Percentiles rank a stretch among this genome's conserved stretches.
Conservation (phyloP, 345 rosid species). For the Boechera divaricarpa region DNA sequence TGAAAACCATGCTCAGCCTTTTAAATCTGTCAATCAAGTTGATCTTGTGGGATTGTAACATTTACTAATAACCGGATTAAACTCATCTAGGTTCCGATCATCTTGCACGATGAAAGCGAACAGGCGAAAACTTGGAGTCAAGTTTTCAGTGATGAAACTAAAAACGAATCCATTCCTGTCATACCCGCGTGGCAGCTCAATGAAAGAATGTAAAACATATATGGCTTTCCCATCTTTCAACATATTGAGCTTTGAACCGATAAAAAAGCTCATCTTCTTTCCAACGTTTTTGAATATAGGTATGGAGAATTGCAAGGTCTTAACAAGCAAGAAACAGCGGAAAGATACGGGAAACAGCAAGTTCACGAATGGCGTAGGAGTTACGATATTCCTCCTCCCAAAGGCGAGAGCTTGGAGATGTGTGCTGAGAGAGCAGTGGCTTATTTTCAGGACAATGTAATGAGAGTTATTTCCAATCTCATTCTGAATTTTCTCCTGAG, state of each 20-base stretch:
- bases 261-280: slow-evolving; percentile 8
- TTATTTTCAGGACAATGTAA: slow-evolving; percentile 44
- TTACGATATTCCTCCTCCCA: slow-evolving; percentile 92
- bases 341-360: slow-evolving; percentile 85
- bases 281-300: slow-evolving; percentile 48
- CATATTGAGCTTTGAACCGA: not conserved
- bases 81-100: slow-evolving; percentile 71
- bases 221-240: not conserved
- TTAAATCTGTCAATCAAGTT: not conserved
- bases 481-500: not conserved
- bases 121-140: slow-evolving; percentile 86
- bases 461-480: not conserved
- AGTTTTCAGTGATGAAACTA: slow-evolving; percentile 86
- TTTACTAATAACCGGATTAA: not conserved
- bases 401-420: slow-evolving; percentile 99
- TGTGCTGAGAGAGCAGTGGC: slow-evolving; percentile 92
- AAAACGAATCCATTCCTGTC: slow-evolving; percentile 82
- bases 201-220: slow-evolving; percentile 78
- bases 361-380: slow-evolving; percentile 99
- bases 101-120: slow-evolving; percentile 78
- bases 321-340: slow-evolving; percentile 95
- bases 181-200: slow-evolving; percentile 91
- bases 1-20: not conserved
- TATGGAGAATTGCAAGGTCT: slow-evolving; percentile 97
- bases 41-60: not conserved